Percentiles rank a stretch among this genome's conserved stretches.
phyloP scores from a whole-genome alignment of 2,329 filamentous ascomycete species.

The Fusarium tupiense region DNA sequence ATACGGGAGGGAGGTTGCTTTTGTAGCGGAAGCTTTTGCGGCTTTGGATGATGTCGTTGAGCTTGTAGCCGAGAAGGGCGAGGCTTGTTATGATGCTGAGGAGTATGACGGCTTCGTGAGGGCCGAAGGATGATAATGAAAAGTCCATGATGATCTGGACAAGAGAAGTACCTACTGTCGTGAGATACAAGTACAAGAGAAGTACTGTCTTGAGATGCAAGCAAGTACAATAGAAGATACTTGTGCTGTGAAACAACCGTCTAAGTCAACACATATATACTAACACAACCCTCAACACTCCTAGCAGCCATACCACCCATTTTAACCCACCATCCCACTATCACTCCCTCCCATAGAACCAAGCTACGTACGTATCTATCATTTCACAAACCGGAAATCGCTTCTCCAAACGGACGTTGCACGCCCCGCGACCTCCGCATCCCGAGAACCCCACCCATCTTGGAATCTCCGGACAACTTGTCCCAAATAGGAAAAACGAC shows the following conservation, averaged over 20 bases:
- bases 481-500: slow-evolving; percentile 33
- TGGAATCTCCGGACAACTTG: slow-evolving; percentile 14
- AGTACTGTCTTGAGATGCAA: not conserved
- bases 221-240: not conserved
- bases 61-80: slow-evolving; percentile 20
- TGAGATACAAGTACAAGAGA: not conserved
- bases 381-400: slow-evolving; percentile 15
- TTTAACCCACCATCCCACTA: slow-evolving; percentile 1
- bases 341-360: not conserved
- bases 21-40: slow-evolving; percentile 9
- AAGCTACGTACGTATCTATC: not conserved
- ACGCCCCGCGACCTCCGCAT: not conserved
- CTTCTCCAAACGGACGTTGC: slow-evolving; percentile 26
- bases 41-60: slow-evolving; percentile 5
- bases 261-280: slow-evolving; percentile 16
- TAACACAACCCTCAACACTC: not conserved
- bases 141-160: slow-evolving; percentile 1
- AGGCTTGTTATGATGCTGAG: slow-evolving; percentile 19
- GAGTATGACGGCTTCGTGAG: slow-evolving; percentile 21
- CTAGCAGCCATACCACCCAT: not conserved
- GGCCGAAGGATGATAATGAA: slow-evolving; percentile 1
- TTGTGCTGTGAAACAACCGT: not conserved
- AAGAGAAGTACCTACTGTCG: not conserved
- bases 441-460: slow-evolving; percentile 10
- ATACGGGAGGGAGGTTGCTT: slow-evolving; percentile 21